Base-by-base conservation (phyloP, 2,329 filamentous ascomycete genomes). In the Fusarium circinatum region DNA sequence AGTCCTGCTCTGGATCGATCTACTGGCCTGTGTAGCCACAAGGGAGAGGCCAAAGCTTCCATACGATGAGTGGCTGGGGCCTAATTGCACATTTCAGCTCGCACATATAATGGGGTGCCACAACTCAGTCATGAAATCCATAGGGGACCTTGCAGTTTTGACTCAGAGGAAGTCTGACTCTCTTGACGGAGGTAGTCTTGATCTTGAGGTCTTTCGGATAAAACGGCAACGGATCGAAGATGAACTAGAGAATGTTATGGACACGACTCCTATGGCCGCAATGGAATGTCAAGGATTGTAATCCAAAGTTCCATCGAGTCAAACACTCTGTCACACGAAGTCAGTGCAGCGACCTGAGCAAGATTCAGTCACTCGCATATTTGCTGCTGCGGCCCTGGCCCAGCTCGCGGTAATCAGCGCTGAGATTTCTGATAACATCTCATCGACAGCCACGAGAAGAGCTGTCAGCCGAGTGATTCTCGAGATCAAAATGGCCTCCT, bases 171-270 rank as follows among this genome's bases (percentile, higher is more conserved):
- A 20, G 4, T 34, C n/a, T 4, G n/a, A 20, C 5, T 8, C 2
- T 36, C 0, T 17, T 3, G 5, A 15, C 2, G 8, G 2, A 2
- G 9, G 14, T 3, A 7, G 7, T 17, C 12, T 47, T 15, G 26
- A 47, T 9, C 15, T 18, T 8, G 7, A 24, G 1, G 12, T 2
- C 3, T 54, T 63, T 2, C 2, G 6, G 1, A 14, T 1, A 0
- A 52, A 15, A 4, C 12, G 32, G 34, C 32, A 62, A 10, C 9
- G 1, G 1, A 45, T 63, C 3, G 47, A 65, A 28, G 26, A 65
- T 39, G 32, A 14, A 14, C n/a, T 65, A 4, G 62, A 65, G 3
- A 13, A 3, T 2, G n/a, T 17, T 12, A 45, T 65, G 20, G 62
- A 65, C 8, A 7, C 39, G 3, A 63, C 32, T 4, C 45, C 39